Percentiles rank a stretch among this genome's conserved stretches.
Evolutionary conservation across 192 early-diverging fungal species (phyloP).

Genomic region (Coemansia sp.): DNA sequence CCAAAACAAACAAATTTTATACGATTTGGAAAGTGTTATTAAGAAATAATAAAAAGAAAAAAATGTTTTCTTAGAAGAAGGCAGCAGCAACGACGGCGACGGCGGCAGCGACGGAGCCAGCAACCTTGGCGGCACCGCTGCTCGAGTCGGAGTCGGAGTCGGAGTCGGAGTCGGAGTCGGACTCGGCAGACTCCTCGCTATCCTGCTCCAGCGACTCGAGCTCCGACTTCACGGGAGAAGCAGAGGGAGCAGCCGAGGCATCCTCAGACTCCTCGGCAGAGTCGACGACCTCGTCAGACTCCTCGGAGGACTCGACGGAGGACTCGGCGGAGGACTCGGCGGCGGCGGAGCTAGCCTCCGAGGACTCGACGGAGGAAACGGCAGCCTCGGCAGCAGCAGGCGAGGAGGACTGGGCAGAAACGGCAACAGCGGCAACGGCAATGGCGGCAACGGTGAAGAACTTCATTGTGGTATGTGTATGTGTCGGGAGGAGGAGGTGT

Average conservation of each 20-base stretch:
- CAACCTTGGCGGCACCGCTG: slow-evolving; percentile 36
- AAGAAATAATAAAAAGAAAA: slow-evolving; percentile 7
- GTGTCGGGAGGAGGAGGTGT: not conserved
- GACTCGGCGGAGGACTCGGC: slow-evolving; percentile 4
- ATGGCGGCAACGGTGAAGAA: slow-evolving; percentile 25
- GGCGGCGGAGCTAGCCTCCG: not conserved
- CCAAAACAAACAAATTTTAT: not conserved
- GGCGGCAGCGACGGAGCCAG: slow-evolving; percentile 27
- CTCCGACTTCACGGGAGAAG: no score
- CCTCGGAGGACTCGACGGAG: not conserved
- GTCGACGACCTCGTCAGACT: slow-evolving; percentile 1
- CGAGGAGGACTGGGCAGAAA: slow-evolving; percentile 11
- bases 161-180: slow-evolving; percentile 1
- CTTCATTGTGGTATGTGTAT: slow-evolving; percentile 31
- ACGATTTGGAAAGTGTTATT: not conserved
- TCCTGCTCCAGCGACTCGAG: slow-evolving; percentile 1
- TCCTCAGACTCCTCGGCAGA: slow-evolving; percentile 8
- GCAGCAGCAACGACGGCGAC: slow-evolving; percentile 35
- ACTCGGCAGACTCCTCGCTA: slow-evolving; percentile 3
- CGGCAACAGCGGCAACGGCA: slow-evolving; percentile 29
- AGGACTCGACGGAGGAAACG: not conserved
- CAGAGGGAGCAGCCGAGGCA: no score
- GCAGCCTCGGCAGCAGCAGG: slow-evolving; percentile 1
- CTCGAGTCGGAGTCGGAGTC: slow-evolving; percentile 4
- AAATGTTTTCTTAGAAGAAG: slow-evolving; percentile 25